Evolutionary conservation across 495 filamentous ascomycete genomes (phyloP), one percentile per base, ranked within the genome.

Genomic region (Opeltia flavorubescens): DNA sequence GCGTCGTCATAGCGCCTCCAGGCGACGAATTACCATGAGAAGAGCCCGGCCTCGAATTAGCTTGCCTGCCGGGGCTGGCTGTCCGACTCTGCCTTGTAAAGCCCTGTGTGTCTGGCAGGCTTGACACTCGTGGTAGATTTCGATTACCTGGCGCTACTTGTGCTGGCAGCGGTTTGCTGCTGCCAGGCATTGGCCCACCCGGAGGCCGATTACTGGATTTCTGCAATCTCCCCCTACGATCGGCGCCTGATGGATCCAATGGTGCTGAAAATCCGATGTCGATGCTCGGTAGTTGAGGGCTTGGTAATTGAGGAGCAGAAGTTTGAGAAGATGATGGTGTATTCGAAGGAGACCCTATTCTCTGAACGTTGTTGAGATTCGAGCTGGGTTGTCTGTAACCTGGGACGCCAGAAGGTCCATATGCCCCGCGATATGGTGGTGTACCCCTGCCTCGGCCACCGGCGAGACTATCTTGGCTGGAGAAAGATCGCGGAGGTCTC

Each of bases 201-300:
- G 46, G 45, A 18, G 48, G 36, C 18, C 50, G 52, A 43, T 47
- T 43, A 25, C 55, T 54, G 9, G 46, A 40, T 38, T 51, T 50
- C 46, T 64, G 63, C 15, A 60, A 62, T 26, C 59, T 48, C 18
- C 54, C 47, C 28, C 52, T 54, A 15, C 49, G 50, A 43, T 62
- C 60, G 24, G 51, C 50, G 31, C 62, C 62, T 12, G 63, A 60
- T 15, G 60, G 59, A 28, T 74, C 71, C 15, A 66, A 50, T 7
- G 73, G 73, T 33, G 73, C 73, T 12, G 69, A 69, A 54, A 67
- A 76, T 28, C 73, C 73, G 52, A 75, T 67, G 52, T 75, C 72
- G 18, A 75, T 52, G 47, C 59, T 65, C 34, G 70, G 15, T 28
- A 46, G 43, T 21, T 43, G 55, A 47, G 49, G n/a, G n/a, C n/a